Evolutionary conservation across 1,284 basidiomycete genomes (phyloP).

Genomic region (Ceratobasidium sp.): DNA sequence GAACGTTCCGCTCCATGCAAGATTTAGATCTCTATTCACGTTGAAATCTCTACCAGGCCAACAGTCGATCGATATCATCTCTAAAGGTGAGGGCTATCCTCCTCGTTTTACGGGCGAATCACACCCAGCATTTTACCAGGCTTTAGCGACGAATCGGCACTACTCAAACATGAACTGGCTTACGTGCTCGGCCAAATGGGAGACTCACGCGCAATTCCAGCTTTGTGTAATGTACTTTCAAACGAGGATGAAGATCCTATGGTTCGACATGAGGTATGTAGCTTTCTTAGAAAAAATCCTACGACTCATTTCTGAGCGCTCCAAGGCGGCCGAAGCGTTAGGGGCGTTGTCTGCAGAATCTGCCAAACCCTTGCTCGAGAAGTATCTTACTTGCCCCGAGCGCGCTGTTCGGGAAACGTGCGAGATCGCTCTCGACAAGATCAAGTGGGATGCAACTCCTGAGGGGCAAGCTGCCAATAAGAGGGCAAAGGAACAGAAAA

Average conservation of each 20-base stretch:
- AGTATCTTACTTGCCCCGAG: conserved; percentile 82
- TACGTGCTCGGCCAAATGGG: conserved; percentile 97
- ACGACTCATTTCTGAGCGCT: background rate
- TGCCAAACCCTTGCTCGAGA: conserved; percentile 79
- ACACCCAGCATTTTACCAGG: conserved; percentile 64
- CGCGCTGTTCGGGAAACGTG: conserved; percentile 95
- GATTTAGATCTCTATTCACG: conserved; percentile 95
- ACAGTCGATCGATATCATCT: conserved; percentile 88
- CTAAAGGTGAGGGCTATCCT: conserved; percentile 77
- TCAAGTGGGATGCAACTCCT: conserved; percentile 87
- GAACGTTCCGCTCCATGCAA: conserved; percentile 83
- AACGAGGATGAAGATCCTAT: conserved; percentile 88
- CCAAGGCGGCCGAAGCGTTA: conserved; percentile 95
- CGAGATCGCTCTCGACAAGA: conserved; percentile 96
- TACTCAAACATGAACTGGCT: conserved; percentile 97
- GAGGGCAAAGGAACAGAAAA: conserved; percentile 47
- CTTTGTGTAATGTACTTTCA: conserved; percentile 82
- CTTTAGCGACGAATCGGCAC: conserved; percentile 87
- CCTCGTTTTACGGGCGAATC: conserved; percentile 21
- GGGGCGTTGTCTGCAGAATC: conserved; percentile 87
- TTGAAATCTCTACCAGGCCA: conserved; percentile 81
- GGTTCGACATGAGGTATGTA: conserved; percentile 93
- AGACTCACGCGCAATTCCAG: conserved; percentile 79
- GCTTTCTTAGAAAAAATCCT: background rate
- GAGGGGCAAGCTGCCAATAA: conserved; percentile 57